A percentile compares a stretch with the other conserved stretches of the same genome.
Conservation (phyloP, 148 eudicot species). For the Bassia scoparia region DNA sequence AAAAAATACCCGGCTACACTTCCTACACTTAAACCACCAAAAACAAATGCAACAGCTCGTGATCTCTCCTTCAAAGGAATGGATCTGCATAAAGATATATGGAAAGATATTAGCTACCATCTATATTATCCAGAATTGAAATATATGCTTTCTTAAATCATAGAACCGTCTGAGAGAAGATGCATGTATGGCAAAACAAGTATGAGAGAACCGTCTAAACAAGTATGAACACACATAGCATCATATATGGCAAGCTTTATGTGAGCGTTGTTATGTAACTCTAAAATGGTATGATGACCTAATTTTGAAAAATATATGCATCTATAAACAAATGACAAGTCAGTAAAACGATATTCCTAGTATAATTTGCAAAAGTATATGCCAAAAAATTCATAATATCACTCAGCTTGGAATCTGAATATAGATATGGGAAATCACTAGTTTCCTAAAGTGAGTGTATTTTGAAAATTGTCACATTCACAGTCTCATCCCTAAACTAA, state of each 20-base stretch:
- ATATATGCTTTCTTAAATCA: background rate
- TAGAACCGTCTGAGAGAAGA: background rate
- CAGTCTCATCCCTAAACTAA: background rate
- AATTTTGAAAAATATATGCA: background rate
- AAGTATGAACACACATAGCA: background rate
- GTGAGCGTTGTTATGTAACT: background rate
- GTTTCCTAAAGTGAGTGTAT: background rate
- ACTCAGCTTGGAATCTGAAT: background rate
- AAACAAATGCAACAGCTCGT: slow-evolving; percentile 93
- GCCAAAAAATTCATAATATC: background rate
- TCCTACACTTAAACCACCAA: slow-evolving; percentile 97
- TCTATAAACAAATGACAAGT: background rate
- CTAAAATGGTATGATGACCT: background rate
- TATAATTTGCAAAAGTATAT: slow-evolving; percentile 2
- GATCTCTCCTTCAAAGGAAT: slow-evolving; percentile 95
- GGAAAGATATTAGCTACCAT: background rate
- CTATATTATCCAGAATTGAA: background rate
- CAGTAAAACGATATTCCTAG: background rate
- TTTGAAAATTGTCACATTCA: background rate
- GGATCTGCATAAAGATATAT: slow-evolving; percentile 44
- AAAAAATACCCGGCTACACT: slow-evolving; percentile 83
- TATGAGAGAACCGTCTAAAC: background rate
- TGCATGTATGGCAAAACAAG: background rate
- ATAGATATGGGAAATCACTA: background rate
- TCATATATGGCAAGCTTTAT: background rate